Conservation (phyloP, 2,329 filamentous ascomycete species). For the Fusarium sp. region DNA sequence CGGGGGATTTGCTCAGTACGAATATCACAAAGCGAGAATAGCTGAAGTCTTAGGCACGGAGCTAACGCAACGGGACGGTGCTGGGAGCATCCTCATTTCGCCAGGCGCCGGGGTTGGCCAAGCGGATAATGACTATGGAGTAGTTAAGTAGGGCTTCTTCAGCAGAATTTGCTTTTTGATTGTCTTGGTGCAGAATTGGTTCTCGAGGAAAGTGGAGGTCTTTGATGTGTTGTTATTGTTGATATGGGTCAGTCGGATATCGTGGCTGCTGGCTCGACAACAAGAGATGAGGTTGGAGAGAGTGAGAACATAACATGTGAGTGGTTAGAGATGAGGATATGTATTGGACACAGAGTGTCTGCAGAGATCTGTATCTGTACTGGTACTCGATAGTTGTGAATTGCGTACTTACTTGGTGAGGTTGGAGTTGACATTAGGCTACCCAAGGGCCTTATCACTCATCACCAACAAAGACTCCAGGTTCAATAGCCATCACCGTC, state of each 20-base stretch:
- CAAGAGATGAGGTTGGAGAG: slow-evolving; percentile 4
- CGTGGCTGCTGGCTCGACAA: slow-evolving; percentile 40
- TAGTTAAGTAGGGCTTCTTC: slow-evolving; percentile 14
- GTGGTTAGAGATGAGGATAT: not conserved
- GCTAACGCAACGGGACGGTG: slow-evolving; percentile 27
- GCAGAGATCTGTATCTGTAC: not conserved
- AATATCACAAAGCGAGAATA: slow-evolving; percentile 8
- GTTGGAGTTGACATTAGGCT: not conserved
- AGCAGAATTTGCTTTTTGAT: slow-evolving; percentile 31
- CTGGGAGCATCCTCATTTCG: slow-evolving; percentile 47
- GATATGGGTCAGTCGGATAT: slow-evolving; percentile 28
- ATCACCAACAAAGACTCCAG: slow-evolving; percentile 29
- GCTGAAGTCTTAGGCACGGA: slow-evolving; percentile 19
- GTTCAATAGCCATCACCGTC: slow-evolving; percentile 41
- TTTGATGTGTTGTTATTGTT: slow-evolving; percentile 29
- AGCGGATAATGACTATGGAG: slow-evolving; percentile 24
- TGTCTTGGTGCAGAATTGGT: slow-evolving; percentile 13
- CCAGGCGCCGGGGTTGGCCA: slow-evolving; percentile 33
- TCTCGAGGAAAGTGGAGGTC: slow-evolving; percentile 15
- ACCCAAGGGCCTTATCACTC: slow-evolving; percentile 6
- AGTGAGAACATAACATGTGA: not conserved
- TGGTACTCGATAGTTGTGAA: not conserved
- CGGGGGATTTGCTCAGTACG: slow-evolving; percentile 36
- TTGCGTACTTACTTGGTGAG: not conserved
- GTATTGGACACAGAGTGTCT: not conserved